Evolutionary conservation across 2,329 filamentous ascomycete species (phyloP).

Genomic region (Seiridium unicorne): DNA sequence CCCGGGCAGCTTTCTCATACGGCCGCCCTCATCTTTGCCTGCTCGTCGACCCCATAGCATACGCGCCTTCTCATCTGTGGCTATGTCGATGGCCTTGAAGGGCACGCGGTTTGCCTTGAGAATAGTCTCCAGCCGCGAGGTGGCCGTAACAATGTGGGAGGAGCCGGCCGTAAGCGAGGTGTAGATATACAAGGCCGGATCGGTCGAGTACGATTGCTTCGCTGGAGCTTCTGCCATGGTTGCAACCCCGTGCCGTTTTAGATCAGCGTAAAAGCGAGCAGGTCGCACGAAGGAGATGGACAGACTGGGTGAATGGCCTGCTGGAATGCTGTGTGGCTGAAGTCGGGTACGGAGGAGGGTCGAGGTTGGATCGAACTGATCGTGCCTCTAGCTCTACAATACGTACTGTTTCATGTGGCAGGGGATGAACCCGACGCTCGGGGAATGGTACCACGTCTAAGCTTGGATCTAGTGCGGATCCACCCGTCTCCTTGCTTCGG

Average conservation of each 20-base stretch:
- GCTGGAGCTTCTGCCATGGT: background rate
- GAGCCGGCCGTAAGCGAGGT: slow-evolving; percentile 94
- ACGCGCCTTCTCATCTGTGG: slow-evolving; percentile 83
- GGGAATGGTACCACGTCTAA: background rate
- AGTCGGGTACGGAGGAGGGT: background rate
- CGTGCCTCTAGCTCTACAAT: background rate
- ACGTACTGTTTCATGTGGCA: background rate
- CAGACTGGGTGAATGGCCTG: background rate
- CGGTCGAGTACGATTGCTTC: slow-evolving; percentile 46
- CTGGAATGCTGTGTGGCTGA: background rate
- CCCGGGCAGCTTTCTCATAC: slow-evolving; percentile 76
- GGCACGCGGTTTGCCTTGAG: slow-evolving; percentile 91
- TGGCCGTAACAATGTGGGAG: slow-evolving; percentile 94
- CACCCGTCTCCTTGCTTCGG: too few species aligned
- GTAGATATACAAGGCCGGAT: slow-evolving; percentile 85
- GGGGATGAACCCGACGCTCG: background rate
- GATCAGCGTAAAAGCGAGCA: too few species aligned
- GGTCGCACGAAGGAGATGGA: too few species aligned
- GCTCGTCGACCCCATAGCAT: slow-evolving; percentile 85
- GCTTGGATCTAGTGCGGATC: background rate
- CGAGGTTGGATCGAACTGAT: background rate
- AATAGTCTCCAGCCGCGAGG: slow-evolving; percentile 93
- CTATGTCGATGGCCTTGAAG: slow-evolving; percentile 89
- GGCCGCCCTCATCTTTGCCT: slow-evolving; percentile 64
- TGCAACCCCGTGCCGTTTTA: too few species aligned